Evolutionary conservation across 805 yeast species (phyloP).

Genomic region (Lachancea meyersii): DNA sequence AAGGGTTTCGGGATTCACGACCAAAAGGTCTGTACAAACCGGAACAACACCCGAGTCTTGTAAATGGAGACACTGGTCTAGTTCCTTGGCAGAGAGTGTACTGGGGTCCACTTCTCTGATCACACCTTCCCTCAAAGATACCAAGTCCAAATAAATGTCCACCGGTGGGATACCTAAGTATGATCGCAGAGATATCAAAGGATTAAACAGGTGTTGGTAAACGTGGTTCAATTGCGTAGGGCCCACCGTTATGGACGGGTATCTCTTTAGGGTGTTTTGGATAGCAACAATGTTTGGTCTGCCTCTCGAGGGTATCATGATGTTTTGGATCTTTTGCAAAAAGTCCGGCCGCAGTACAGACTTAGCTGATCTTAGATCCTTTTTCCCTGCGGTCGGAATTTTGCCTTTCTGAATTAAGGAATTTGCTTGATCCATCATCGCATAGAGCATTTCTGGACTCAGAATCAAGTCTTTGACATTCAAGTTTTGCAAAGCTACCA

Average conservation of each 20-base stretch:
- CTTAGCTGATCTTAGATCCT: conserved; percentile 12
- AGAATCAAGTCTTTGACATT: conserved; percentile 82
- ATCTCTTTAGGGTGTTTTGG: conserved; percentile 51
- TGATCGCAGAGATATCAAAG: conserved; percentile 70
- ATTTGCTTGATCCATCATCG: conserved; percentile 57
- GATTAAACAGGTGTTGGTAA: conserved; percentile 74
- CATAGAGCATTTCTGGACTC: conserved; percentile 74
- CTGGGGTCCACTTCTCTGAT: conserved; percentile 68
- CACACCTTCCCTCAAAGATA: conserved; percentile 84
- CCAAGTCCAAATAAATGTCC: conserved; percentile 78
- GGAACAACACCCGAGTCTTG: conserved; percentile 97
- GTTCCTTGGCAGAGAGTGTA: conserved; percentile 9
- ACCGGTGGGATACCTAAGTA: conserved; percentile 85
- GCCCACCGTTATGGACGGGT: conserved; percentile 58
- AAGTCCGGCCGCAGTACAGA: conserved; percentile 19
- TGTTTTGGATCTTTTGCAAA: conserved; percentile 61
- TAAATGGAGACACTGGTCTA: conserved; percentile 50
- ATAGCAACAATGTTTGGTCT: conserved; percentile 64
- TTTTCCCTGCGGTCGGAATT: conserved; percentile 9
- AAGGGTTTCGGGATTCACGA: conserved; percentile 90
- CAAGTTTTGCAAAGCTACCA: conserved; percentile 61
- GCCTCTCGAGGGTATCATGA: conserved; percentile 74
- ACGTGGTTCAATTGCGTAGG: conserved; percentile 68
- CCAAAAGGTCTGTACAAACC: conserved; percentile 85
- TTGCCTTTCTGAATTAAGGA: conserved; percentile 6